Conservation (phyloP, 1,139 yeast species). For the Schizosaccharomyces versatilis region DNA sequence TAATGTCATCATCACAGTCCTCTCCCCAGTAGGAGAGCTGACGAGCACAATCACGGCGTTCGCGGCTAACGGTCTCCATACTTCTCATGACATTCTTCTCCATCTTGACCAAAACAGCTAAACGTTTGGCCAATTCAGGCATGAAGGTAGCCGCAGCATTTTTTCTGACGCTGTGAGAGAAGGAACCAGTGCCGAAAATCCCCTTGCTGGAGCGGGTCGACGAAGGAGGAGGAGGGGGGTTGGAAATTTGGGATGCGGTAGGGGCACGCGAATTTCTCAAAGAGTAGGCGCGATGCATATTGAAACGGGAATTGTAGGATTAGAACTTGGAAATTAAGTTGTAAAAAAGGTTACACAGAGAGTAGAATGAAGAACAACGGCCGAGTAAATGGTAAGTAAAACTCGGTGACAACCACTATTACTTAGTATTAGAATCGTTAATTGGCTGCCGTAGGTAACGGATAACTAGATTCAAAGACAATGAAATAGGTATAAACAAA, state of each 20-base stretch:
- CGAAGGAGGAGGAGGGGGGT: slow-evolving; percentile 88
- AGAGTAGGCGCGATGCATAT: slow-evolving; percentile 95
- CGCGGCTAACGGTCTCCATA: slow-evolving; percentile 77
- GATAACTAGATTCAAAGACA: too few species aligned
- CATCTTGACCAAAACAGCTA: slow-evolving; percentile 75
- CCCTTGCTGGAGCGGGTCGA: slow-evolving; percentile 52
- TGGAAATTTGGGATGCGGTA: slow-evolving; percentile 81
- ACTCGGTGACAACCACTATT: too few species aligned
- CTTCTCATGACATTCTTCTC: slow-evolving; percentile 93
- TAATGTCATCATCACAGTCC: slow-evolving; percentile 88
- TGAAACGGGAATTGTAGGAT: slow-evolving; percentile 10
- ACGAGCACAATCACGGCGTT: slow-evolving; percentile 90
- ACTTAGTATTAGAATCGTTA: too few species aligned
- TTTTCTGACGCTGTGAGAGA: slow-evolving; percentile 56
- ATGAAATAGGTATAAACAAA: too few species aligned
- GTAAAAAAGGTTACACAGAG: too few species aligned
- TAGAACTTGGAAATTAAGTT: too few species aligned
- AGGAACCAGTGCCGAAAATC: slow-evolving; percentile 78
- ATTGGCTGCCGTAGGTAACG: too few species aligned
- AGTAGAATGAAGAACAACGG: too few species aligned
- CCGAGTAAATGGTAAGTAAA: too few species aligned
- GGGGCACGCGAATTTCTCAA: slow-evolving; percentile 90
- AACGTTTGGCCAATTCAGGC: slow-evolving; percentile 81
- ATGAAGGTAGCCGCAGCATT: slow-evolving; percentile 84
- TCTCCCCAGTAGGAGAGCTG: slow-evolving; percentile 96